A percentile compares a stretch with the other conserved stretches of the same genome.
Evolutionary conservation across 1,139 yeast species (phyloP).

Genomic region (Lodderomyces jiufengensis): DNA sequence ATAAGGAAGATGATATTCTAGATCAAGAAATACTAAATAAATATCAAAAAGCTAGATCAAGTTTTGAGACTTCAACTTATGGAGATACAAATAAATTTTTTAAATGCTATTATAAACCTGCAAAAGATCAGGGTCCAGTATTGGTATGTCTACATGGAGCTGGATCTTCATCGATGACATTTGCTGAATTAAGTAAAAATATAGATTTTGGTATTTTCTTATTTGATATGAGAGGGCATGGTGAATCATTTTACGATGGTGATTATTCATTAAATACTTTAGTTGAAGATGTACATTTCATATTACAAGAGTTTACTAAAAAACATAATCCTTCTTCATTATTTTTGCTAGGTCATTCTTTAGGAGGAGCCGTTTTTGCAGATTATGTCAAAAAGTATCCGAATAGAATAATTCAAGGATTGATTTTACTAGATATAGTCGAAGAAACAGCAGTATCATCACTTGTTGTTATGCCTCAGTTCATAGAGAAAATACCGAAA

Average conservation of each 20-base stretch:
- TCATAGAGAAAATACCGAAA: slow-evolving; percentile 60
- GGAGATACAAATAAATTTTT: slow-evolving; percentile 23
- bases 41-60: neutral
- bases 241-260: slow-evolving; percentile 28
- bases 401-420: slow-evolving; percentile 53
- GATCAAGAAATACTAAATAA: neutral
- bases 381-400: slow-evolving; percentile 26
- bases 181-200: slow-evolving; percentile 49
- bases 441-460: slow-evolving; percentile 87
- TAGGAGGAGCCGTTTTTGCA: slow-evolving; percentile 86
- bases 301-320: slow-evolving; percentile 38
- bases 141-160: slow-evolving; percentile 91
- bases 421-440: slow-evolving; percentile 83
- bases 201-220: slow-evolving; percentile 51
- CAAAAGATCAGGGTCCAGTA: slow-evolving; percentile 49
- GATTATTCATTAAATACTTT: slow-evolving; percentile 53
- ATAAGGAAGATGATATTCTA: neutral
- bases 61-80: neutral
- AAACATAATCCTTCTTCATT: slow-evolving; percentile 19
- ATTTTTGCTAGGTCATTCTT: slow-evolving; percentile 79
- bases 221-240: slow-evolving; percentile 87
- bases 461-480: slow-evolving; percentile 59
- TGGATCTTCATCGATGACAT: slow-evolving; percentile 82
- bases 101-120: slow-evolving; percentile 60
- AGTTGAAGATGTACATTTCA: slow-evolving; percentile 51